A percentile compares a stretch with the other conserved stretches of the same genome.
These are phyloP conservation scores for Hebeloma cylindrosporum DNA, from an alignment of 768 basidiomycete genomes.

Conservation along the genomic window DNA sequence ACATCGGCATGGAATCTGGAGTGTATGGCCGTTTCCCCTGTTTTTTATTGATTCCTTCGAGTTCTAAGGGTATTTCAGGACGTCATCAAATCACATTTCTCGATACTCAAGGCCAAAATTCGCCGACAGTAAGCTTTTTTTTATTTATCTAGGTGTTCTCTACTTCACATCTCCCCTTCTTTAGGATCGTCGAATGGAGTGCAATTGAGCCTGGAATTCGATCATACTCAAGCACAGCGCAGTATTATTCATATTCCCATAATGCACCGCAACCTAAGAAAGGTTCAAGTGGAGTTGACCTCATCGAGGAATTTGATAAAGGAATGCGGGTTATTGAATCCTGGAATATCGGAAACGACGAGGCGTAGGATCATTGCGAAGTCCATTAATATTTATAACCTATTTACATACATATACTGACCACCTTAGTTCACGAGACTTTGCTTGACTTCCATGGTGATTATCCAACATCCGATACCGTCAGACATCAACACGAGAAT, in stretches of 20 bases:
- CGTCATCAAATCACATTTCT: slow-evolving; percentile 50
- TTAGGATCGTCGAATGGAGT: slow-evolving; percentile 24
- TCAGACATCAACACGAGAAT: too few relatives aligned
- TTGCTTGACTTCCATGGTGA: too few relatives aligned
- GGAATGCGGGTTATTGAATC: slow-evolving; percentile 32
- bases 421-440: too few relatives aligned
- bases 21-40: slow-evolving; percentile 27
- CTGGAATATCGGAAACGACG: slow-evolving; percentile 23
- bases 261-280: neutral
- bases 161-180: neutral
- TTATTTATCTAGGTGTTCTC: neutral
- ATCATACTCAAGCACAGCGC: neutral
- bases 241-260: neutral
- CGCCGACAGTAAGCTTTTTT: slow-evolving; percentile 36
- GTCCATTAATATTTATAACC: too few relatives aligned
- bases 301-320: slow-evolving; percentile 38
- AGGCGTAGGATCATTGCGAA: too few relatives aligned
- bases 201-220: slow-evolving; percentile 11
- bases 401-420: too few relatives aligned
- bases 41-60: slow-evolving; percentile 1
- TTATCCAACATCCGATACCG: too few relatives aligned
- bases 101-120: slow-evolving; percentile 39
- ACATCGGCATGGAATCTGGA: slow-evolving; percentile 45
- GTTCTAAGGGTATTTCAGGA: slow-evolving; percentile 33
- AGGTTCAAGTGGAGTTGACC: slow-evolving; percentile 21